phyloP scores from a whole-genome alignment of 352 stramenopile species.

The Pythium insidiosum region DNA sequence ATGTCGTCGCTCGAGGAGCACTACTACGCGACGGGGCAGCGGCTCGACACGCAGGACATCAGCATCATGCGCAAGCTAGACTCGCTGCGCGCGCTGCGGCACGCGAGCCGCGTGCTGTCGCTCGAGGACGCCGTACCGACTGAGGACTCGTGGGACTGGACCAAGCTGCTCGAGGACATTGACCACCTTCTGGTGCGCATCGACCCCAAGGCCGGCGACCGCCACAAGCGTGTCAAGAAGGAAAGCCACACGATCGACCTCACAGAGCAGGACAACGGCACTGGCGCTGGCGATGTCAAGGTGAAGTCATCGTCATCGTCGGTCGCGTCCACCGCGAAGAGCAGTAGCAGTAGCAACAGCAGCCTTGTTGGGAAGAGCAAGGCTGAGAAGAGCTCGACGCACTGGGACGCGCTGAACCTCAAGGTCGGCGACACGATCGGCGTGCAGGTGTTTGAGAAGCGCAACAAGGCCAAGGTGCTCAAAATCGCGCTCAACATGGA shows the following conservation, averaged over 20 bases:
- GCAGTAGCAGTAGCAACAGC: neutral
- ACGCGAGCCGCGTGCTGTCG: conserved; percentile 52
- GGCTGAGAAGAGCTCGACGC: conserved; percentile 20
- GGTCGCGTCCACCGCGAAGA: neutral
- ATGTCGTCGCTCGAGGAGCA: conserved; percentile 83
- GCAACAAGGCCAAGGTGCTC: conserved; percentile 54
- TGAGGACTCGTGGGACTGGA: conserved; percentile 74
- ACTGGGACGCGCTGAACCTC: conserved; percentile 58
- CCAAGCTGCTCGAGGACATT: conserved; percentile 67
- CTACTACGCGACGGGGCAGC: conserved; percentile 44
- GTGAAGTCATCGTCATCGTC: neutral
- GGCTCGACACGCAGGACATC: conserved; percentile 27
- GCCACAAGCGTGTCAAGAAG: conserved; percentile 5
- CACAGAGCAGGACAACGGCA: neutral
- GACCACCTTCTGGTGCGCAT: conserved; percentile 53
- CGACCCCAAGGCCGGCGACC: conserved; percentile 27
- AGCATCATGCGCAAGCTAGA: conserved; percentile 59
- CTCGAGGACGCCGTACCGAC: conserved; percentile 63
- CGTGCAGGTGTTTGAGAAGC: conserved; percentile 71
- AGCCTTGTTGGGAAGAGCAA: too few relatives aligned
- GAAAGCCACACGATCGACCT: neutral
- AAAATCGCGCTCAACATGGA: conserved; percentile 63
- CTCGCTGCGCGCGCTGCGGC: conserved; percentile 45
- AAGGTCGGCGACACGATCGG: conserved; percentile 58
- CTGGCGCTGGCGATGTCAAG: neutral